Conservation (phyloP, 1,284 basidiomycete species). For the Veloboletus limbatus region DNA sequence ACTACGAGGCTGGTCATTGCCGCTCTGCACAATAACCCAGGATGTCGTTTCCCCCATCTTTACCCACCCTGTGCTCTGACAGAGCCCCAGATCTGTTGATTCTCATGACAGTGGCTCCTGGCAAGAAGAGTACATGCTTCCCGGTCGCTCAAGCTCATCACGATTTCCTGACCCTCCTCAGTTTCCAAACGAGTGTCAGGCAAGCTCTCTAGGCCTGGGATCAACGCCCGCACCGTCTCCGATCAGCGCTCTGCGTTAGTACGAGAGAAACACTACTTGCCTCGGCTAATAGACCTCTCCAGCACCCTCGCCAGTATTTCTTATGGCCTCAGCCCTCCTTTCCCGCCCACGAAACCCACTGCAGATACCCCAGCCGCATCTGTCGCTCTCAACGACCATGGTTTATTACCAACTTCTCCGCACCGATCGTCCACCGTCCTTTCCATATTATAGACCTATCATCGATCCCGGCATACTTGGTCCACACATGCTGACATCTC, state of each 20-base stretch:
- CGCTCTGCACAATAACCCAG: background rate
- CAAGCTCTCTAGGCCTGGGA: accelerated
- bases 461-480: background rate
- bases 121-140: background rate
- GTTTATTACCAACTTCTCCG: background rate
- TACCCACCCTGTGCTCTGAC: no score
- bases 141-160: background rate
- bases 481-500: background rate
- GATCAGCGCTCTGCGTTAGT: conserved; percentile 1
- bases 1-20: background rate
- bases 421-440: background rate
- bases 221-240: background rate
- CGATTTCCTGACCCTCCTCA: background rate
- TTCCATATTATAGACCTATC: background rate
- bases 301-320: background rate
- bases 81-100: no score
- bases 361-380: no score
- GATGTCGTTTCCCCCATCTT: no score
- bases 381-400: no score
- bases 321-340: background rate
- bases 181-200: background rate
- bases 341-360: accelerated
- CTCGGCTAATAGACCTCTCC: conserved; percentile 5
- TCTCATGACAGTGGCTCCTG: background rate
- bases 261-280: background rate